These are phyloP conservation scores for Fusarium fujikuroi DNA, from an alignment of 2,329 filamentous ascomycete species.

Conservation along the genomic window DNA sequence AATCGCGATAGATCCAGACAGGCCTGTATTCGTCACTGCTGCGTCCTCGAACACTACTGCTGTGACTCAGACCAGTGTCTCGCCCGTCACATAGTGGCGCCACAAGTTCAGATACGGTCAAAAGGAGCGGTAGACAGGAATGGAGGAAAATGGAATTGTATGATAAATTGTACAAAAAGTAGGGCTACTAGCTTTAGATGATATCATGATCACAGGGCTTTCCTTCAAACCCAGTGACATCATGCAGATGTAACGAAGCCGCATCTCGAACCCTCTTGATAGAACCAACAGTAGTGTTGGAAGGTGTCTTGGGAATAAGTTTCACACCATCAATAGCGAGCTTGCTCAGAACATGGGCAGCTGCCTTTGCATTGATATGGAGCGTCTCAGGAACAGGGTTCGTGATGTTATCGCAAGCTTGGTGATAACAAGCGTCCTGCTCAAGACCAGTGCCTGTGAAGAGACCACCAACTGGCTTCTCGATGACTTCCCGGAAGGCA, in stretches of 20 bases:
- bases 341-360: conserved; percentile 57
- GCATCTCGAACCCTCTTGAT: conserved; percentile 33
- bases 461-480: conserved; percentile 65
- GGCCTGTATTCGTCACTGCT: not conserved
- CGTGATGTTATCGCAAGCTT: conserved; percentile 53
- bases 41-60: rapidly evolving
- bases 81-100: rapidly evolving
- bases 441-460: conserved; percentile 61
- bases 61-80: rapidly evolving
- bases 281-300: conserved; percentile 28
- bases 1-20: not conserved
- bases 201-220: conserved; percentile 44
- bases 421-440: conserved; percentile 47
- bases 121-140: rapidly evolving
- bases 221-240: conserved; percentile 7
- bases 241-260: conserved; percentile 36
- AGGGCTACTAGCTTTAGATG: not conserved
- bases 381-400: conserved; percentile 52
- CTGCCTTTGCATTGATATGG: conserved; percentile 49
- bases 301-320: conserved; percentile 38
- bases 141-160: not conserved
- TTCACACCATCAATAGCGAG: conserved; percentile 39
- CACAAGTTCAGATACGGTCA: not conserved
- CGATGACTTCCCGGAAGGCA: conserved; percentile 64
- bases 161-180: not conserved